Percentiles rank a stretch among this genome's conserved stretches.
phyloP scores from a whole-genome alignment of 345 rosid species.

The Sisymbrium altissimum region DNA sequence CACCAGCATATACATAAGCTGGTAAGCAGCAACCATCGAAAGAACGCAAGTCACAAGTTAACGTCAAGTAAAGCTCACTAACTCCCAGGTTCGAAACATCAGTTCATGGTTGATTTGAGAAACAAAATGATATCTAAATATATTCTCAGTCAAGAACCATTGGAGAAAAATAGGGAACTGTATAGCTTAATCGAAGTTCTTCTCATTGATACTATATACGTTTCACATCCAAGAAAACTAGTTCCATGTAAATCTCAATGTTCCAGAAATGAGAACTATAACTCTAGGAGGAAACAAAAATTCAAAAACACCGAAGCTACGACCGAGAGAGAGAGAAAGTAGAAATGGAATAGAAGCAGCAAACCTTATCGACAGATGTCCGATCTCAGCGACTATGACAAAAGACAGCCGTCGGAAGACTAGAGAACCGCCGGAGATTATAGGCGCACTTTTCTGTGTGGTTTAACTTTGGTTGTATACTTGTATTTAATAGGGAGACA shows the following conservation, averaged over 20 bases:
- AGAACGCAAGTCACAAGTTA: background rate
- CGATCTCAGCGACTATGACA: slow-evolving; percentile 17
- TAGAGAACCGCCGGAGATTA: background rate
- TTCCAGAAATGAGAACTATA: background rate
- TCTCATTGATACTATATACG: background rate
- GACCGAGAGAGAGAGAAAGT: background rate
- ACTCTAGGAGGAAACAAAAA: background rate
- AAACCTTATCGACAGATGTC: slow-evolving; percentile 6
- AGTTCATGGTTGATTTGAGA: background rate
- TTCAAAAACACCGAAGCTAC: background rate
- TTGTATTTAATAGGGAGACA: background rate
- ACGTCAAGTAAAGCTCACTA: background rate
- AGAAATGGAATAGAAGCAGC: background rate
- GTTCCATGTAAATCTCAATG: slow-evolving; percentile 2
- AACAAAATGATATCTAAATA: background rate
- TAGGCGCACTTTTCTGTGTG: background rate
- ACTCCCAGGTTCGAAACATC: background rate
- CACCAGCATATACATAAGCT: slow-evolving; percentile 22
- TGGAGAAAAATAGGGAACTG: background rate
- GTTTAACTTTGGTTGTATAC: background rate
- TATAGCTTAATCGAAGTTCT: background rate
- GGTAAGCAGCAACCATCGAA: background rate
- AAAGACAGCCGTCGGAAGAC: slow-evolving; percentile 2
- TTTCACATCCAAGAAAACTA: background rate
- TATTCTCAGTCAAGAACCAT: background rate